phyloP scores from a whole-genome alignment of 73 alveolate genomes.

The Blepharisma japonicum region DNA sequence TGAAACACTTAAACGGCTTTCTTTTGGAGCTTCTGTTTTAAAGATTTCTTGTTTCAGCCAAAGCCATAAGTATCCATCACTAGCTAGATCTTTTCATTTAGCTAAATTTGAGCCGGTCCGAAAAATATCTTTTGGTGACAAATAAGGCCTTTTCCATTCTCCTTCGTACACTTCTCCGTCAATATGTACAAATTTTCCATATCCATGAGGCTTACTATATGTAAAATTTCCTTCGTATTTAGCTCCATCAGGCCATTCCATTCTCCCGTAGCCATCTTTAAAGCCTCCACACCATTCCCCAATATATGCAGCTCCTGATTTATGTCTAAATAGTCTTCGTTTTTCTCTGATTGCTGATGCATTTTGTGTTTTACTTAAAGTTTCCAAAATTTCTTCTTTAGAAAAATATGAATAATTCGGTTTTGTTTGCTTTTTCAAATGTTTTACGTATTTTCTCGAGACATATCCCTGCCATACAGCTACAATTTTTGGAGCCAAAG shows the following conservation, averaged over 20 bases:
- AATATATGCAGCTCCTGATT: constrained; percentile 45
- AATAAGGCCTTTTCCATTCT: not conserved
- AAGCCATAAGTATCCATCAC: constrained; percentile 24
- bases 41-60: constrained; percentile 18
- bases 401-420: constrained; percentile 15
- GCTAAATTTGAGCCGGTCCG: not conserved
- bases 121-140: constrained; percentile 12
- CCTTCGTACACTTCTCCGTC: constrained; percentile 27
- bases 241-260: constrained; percentile 52
- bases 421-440: not conserved
- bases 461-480: constrained; percentile 14
- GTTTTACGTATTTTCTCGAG: not conserved
- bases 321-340: not conserved
- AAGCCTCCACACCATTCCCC: constrained; percentile 59
- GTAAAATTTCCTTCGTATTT: constrained; percentile 37
- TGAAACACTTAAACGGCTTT: not conserved
- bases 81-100: not conserved
- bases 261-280: constrained; percentile 54
- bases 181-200: constrained; percentile 30
- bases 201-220: constrained; percentile 18
- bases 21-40: constrained; percentile 12
- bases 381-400: constrained; percentile 17
- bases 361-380: not conserved
- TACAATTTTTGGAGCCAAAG: not conserved
- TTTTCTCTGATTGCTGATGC: not conserved